Conservation (phyloP, 2,329 filamentous ascomycete species). For the Colletotrichum sp. region DNA sequence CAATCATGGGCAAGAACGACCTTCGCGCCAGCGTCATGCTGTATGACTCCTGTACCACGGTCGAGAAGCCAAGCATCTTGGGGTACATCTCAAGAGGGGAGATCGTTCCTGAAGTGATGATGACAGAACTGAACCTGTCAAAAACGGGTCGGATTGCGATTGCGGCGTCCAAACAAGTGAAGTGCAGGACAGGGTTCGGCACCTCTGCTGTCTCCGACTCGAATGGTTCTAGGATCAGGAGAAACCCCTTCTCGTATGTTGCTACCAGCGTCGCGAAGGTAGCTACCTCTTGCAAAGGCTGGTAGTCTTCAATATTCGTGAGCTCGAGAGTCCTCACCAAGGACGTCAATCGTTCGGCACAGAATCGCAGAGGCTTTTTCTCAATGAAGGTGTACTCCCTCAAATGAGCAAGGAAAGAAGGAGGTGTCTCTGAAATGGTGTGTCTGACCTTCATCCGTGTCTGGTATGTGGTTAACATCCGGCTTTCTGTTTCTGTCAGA, state of each 20-base stretch:
- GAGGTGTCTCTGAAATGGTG: slow-evolving; percentile 95
- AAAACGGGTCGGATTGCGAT: slow-evolving; percentile 99
- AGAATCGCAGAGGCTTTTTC: slow-evolving; percentile 92
- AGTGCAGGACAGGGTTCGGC: slow-evolving; percentile 95
- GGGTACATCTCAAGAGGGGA: slow-evolving; percentile 99
- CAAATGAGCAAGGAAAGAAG: slow-evolving; percentile 89
- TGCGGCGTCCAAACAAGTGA: slow-evolving; percentile 94
- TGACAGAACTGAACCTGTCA: slow-evolving; percentile 95
- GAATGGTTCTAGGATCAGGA: slow-evolving; percentile 95
- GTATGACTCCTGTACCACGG: slow-evolving; percentile 96
- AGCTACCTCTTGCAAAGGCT: slow-evolving; percentile 94
- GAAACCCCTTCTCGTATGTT: slow-evolving; percentile 95
- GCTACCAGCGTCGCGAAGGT: slow-evolving; percentile 96
- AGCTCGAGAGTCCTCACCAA: slow-evolving; percentile 94
- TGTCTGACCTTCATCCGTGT: slow-evolving; percentile 98
- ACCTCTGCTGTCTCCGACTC: slow-evolving; percentile 96
- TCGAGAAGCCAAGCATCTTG: slow-evolving; percentile 93
- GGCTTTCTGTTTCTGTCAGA: too few relatives aligned
- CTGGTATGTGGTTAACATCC: slow-evolving; percentile 39
- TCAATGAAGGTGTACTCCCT: slow-evolving; percentile 98
- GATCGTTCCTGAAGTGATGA: slow-evolving; percentile 97
- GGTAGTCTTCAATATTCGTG: slow-evolving; percentile 97
- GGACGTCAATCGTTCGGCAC: slow-evolving; percentile 91
- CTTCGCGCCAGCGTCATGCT: slow-evolving; percentile 92
- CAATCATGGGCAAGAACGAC: slow-evolving; percentile 98